Evolutionary conservation across 257 asterid species (phyloP).

Genomic region (Nicotiana paniculata): DNA sequence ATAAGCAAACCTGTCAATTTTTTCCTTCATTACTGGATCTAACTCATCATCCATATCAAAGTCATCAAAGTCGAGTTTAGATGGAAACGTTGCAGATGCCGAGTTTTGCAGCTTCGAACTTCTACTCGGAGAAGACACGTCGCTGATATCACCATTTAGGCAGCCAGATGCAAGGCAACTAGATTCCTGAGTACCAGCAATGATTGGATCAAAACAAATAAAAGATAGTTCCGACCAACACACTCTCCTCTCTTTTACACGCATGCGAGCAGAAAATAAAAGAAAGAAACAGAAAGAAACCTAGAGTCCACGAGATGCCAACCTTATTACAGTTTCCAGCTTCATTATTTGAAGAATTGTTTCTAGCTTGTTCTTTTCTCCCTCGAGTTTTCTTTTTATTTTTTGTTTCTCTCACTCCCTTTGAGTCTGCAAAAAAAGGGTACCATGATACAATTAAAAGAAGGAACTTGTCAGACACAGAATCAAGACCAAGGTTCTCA

Average conservation of each 20-base stretch:
- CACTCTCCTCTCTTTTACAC: background rate
- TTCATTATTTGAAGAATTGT: slow-evolving; percentile 17
- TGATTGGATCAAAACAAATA: background rate
- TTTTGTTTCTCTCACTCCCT: slow-evolving; percentile 27
- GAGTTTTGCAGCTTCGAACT: slow-evolving; percentile 13
- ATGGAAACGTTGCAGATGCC: slow-evolving; percentile 21
- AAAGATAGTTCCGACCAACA: background rate
- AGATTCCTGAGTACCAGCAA: slow-evolving; percentile 18
- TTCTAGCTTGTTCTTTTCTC: slow-evolving; percentile 22
- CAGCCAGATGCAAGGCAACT: slow-evolving; percentile 19
- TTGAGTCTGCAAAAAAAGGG: slow-evolving; percentile 25
- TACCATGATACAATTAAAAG: slow-evolving; percentile 1
- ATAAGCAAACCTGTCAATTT: slow-evolving; percentile 33
- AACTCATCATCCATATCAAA: slow-evolving; percentile 36
- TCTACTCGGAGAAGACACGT: slow-evolving; percentile 24
- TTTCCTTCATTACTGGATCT: slow-evolving; percentile 46
- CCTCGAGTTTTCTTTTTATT: slow-evolving; percentile 37
- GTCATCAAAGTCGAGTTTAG: slow-evolving; percentile 35
- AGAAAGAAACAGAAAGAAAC: background rate
- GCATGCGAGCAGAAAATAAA: background rate
- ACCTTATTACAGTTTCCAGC: slow-evolving; percentile 23
- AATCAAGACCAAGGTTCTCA: background rate
- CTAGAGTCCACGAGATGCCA: slow-evolving; percentile 2
- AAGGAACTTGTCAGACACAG: background rate
- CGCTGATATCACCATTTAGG: slow-evolving; percentile 6